Evolutionary conservation across 768 basidiomycete genomes (phyloP).

Genomic region (Dioszegia hungarica): DNA sequence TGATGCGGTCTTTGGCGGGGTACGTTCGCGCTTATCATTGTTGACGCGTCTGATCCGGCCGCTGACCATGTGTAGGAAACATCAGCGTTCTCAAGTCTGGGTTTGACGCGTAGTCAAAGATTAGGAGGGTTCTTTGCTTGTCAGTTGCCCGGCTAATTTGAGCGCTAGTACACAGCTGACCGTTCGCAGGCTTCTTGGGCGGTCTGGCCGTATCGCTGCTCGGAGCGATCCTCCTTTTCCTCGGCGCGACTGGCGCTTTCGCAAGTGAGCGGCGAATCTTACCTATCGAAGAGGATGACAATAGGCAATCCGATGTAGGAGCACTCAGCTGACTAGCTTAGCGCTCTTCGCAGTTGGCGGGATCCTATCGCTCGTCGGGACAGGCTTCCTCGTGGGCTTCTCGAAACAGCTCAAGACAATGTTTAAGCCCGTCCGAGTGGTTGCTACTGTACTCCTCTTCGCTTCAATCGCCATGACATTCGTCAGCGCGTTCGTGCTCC

Average conservation of each 20-base stretch:
- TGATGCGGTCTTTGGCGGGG: constrained; percentile 45
- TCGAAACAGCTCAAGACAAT: constrained; percentile 76
- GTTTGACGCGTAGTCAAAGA: constrained; percentile 70
- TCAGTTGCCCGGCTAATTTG: too few species aligned
- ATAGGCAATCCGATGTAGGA: too few species aligned
- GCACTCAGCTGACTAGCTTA: too few species aligned
- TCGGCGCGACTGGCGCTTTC: constrained; percentile 65
- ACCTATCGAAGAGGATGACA: too few species aligned
- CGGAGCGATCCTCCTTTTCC: constrained; percentile 69
- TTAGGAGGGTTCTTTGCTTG: constrained; percentile 82
- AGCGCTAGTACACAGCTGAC: too few species aligned
- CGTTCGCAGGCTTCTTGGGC: constrained; percentile 57
- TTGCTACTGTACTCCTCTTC: constrained; percentile 73
- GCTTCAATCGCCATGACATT: constrained; percentile 76
- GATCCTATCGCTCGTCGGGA: constrained; percentile 74
- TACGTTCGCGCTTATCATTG: constrained; percentile 13
- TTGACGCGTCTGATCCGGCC: too few species aligned
- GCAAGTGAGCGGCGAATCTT: constrained; percentile 65
- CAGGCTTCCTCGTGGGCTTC: constrained; percentile 75
- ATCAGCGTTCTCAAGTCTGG: constrained; percentile 75
- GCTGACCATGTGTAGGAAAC: constrained; percentile 69
- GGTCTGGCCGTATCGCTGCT: constrained; percentile 78
- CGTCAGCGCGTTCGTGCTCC: constrained; percentile 70
- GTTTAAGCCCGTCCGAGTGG: constrained; percentile 87
- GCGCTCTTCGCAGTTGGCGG: constrained; percentile 80